phyloP scores from a whole-genome alignment of 768 basidiomycete genomes.

The Tubosaeta sp. region DNA sequence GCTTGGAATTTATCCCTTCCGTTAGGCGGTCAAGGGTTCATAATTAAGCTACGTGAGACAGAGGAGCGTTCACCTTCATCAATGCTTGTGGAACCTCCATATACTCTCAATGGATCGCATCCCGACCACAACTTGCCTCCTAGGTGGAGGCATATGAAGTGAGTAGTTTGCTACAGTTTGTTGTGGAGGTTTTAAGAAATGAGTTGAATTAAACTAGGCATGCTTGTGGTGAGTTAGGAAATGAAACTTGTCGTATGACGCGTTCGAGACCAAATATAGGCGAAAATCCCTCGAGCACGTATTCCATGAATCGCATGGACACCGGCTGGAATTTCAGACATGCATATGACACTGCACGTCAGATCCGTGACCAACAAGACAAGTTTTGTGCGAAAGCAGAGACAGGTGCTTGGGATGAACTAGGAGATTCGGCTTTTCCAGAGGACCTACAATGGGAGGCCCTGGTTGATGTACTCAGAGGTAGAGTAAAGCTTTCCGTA shows the following conservation, averaged over 20 bases:
- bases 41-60: slow-evolving; percentile 48
- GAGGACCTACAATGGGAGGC: slow-evolving; percentile 74
- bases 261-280: slow-evolving; percentile 23
- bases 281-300: slow-evolving; percentile 34
- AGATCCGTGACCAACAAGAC: slow-evolving; percentile 67
- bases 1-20: background rate
- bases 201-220: background rate
- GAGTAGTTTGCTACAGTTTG: background rate
- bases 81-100: slow-evolving; percentile 49
- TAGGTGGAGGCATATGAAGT: slow-evolving; percentile 30
- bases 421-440: slow-evolving; percentile 40
- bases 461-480: slow-evolving; percentile 72
- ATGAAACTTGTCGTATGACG: slow-evolving; percentile 36
- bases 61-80: slow-evolving; percentile 43
- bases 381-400: slow-evolving; percentile 63
- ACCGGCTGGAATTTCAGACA: slow-evolving; percentile 70
- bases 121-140: slow-evolving; percentile 17
- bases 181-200: too few species aligned
- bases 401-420: slow-evolving; percentile 18
- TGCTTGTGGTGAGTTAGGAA: background rate
- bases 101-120: slow-evolving; percentile 30
- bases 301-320: slow-evolving; percentile 67
- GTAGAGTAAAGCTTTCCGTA: slow-evolving; percentile 52
- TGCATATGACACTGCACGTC: slow-evolving; percentile 74
- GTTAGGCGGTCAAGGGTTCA: slow-evolving; percentile 47